Percentiles rank a stretch among this genome's conserved stretches.
These are phyloP conservation scores for Tribonema minus DNA, from an alignment of 108 stramenopile genomes.

Conservation along the genomic window DNA sequence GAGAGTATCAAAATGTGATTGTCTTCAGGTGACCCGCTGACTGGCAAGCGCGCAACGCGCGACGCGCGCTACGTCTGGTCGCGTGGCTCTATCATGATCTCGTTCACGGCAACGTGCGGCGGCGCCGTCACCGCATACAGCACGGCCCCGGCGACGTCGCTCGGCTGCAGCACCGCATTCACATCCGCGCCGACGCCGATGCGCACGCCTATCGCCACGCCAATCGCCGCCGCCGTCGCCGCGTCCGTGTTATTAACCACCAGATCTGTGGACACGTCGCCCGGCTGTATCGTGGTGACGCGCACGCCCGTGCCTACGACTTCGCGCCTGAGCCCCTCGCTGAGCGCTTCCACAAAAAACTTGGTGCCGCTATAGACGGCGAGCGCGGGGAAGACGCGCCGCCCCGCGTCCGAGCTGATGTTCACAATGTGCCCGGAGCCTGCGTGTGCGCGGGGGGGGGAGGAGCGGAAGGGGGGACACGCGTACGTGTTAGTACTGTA, in stretches of 20 bases:
- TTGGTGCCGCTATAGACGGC: conserved; percentile 72
- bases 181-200: conserved; percentile 62
- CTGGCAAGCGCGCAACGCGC: too few relatives aligned
- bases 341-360: conserved; percentile 64
- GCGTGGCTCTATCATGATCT: conserved; percentile 69
- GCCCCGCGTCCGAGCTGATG: conserved; percentile 71
- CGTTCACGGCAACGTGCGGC: conserved; percentile 71
- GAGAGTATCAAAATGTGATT: too few relatives aligned
- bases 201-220: conserved; percentile 58
- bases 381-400: conserved; percentile 63
- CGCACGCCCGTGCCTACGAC: conserved; percentile 40
- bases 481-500: too few relatives aligned
- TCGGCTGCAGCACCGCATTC: conserved; percentile 62
- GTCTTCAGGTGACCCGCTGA: too few relatives aligned
- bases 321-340: conserved; percentile 45
- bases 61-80: too few relatives aligned
- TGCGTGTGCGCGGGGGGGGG: too few relatives aligned
- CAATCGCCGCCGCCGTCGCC: conserved; percentile 56
- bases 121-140: conserved; percentile 71
- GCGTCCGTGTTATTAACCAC: conserved; percentile 45
- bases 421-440: conserved; percentile 66
- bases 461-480: too few relatives aligned
- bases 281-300: conserved; percentile 52
- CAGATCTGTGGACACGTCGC: conserved; percentile 51
- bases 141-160: conserved; percentile 70